Evolutionary conservation across 225 moss, liverwort and hornwort species (phyloP), one percentile per base, ranked within the genome.

Genomic region (Physcomitrellopsis africana): DNA sequence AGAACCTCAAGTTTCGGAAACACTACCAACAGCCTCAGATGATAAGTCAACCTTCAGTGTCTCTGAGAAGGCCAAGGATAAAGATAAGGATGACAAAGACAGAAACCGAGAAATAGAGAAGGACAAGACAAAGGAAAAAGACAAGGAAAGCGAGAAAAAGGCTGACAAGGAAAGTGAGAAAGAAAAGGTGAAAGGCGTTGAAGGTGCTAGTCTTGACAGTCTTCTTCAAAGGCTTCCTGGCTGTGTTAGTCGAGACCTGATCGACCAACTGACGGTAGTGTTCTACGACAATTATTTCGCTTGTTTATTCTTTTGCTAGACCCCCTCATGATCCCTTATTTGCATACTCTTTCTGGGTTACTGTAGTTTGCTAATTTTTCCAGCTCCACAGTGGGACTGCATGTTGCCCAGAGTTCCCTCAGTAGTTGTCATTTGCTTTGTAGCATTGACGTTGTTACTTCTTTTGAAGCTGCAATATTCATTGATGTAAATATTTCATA

Each of bases 221-320:
- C 91, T 99, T 57, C 90, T 99, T 44, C 97, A 99, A 72, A 87
- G 97, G 47, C 93, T 99, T 82, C 97, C 95, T 70, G 91, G 97
- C 26, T 99, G 97, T 85, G 97, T 99, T 20, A 99, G 97, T 79
- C 94, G 97, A 63, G 97, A 99, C 61, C 89, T 99, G 67, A 99
- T 99, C 61, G 97, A 99, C 70, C 97, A 99, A 84, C 89, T 99
- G 12, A 99, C 97, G 69, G 97, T 99, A 82, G 27, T 68, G 53
- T 76, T 37, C 26, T 62, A 10, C 3, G 42, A 53, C 19, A 1
- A n/a, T 51, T n/a, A 3, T 27, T 59, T 80, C 49, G 64, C 7
- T 65, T 75, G 18, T 79, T 7, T 18, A 12, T 47, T 48, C 57
- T 24, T 11, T 64, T 64, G 3, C 20, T 27, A 46, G 46, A 55